Evolutionary conservation across 305 asterid genomes (phyloP).

Genomic region (Solanum chacoense): DNA sequence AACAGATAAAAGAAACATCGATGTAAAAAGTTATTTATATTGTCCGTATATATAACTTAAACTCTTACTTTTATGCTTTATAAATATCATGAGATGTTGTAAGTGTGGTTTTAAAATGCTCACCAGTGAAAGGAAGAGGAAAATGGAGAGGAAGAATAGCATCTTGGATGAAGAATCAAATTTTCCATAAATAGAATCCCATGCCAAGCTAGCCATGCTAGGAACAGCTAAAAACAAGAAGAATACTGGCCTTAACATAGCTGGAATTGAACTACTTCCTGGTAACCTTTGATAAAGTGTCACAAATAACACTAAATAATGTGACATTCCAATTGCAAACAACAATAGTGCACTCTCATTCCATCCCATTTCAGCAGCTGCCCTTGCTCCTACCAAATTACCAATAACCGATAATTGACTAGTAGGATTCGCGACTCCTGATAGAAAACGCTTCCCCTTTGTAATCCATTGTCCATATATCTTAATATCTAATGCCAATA

Average conservation of each 20-base stretch:
- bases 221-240: slow-evolving; percentile 15
- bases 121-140: slow-evolving; percentile 13
- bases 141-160: slow-evolving; percentile 9
- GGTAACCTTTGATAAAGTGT: slow-evolving; percentile 16
- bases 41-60: background rate
- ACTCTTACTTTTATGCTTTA: background rate
- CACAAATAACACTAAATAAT: slow-evolving; percentile 12
- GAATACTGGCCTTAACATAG: slow-evolving; percentile 14
- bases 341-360: slow-evolving; percentile 6
- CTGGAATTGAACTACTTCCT: slow-evolving; percentile 3
- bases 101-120: background rate
- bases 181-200: slow-evolving; percentile 7
- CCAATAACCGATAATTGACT: slow-evolving; percentile 13
- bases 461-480: slow-evolving; percentile 16
- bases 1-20: background rate
- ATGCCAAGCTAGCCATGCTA: slow-evolving; percentile 12
- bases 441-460: slow-evolving; percentile 8
- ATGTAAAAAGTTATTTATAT: background rate
- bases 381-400: slow-evolving; percentile 11
- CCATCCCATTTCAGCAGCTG: slow-evolving; percentile 13
- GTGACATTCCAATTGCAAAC: slow-evolving; percentile 14
- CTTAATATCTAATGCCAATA: slow-evolving; percentile 9
- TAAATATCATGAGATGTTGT: background rate
- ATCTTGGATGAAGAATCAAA: slow-evolving; percentile 12
- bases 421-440: slow-evolving; percentile 13